phyloP scores from a whole-genome alignment of 2,329 filamentous ascomycete species.

The Monosporascus sp. region DNA sequence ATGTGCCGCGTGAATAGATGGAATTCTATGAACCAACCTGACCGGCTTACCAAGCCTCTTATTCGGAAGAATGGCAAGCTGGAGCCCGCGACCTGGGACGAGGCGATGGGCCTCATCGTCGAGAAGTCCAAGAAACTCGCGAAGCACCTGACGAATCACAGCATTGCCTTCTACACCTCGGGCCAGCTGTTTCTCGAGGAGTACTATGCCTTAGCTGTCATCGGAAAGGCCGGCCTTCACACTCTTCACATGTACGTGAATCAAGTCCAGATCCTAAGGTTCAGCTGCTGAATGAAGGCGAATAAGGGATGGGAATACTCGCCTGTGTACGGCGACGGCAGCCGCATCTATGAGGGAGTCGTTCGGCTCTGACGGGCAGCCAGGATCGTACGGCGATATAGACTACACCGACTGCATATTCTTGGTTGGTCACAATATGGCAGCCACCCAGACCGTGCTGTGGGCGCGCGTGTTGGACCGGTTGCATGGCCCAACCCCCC shows the following conservation, averaged over 20 bases:
- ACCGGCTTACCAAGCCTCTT: slow-evolving; percentile 27
- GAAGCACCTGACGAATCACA: slow-evolving; percentile 27
- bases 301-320: slow-evolving; percentile 32
- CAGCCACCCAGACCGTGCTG: slow-evolving; percentile 30
- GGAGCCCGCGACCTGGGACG: slow-evolving; percentile 29
- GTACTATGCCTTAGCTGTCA: slow-evolving; percentile 32
- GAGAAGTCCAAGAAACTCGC: slow-evolving; percentile 23
- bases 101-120: slow-evolving; percentile 31
- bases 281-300: background rate
- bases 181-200: slow-evolving; percentile 33
- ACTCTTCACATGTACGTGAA: slow-evolving; percentile 29
- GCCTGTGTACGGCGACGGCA: slow-evolving; percentile 32
- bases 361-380: slow-evolving; percentile 32
- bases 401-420: slow-evolving; percentile 32
- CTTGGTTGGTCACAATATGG: slow-evolving; percentile 31
- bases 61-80: slow-evolving; percentile 29
- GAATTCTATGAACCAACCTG: slow-evolving; percentile 21
- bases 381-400: slow-evolving; percentile 30
- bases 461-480: slow-evolving; percentile 30
- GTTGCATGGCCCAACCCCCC: slow-evolving; percentile 27
- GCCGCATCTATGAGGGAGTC: slow-evolving; percentile 32
- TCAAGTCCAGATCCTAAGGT: too few species aligned
- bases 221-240: slow-evolving; percentile 31
- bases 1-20: too few species aligned
- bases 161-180: slow-evolving; percentile 32